A percentile compares a stretch with the other conserved stretches of the same genome.
Conservation (phyloP, 208 protist genomes). For the Kentomonas sorsogonicus region DNA sequence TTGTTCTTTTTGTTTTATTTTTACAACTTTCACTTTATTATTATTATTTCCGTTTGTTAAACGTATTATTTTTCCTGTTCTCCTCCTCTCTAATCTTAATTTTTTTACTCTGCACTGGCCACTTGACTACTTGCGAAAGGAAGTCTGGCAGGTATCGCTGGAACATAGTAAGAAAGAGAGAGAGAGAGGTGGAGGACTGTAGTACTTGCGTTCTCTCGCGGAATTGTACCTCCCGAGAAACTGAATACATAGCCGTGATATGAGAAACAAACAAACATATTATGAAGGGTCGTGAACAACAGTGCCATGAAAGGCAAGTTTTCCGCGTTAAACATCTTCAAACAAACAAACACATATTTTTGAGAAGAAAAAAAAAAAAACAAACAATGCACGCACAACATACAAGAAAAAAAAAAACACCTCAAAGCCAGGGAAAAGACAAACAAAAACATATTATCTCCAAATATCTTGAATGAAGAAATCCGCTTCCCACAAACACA, state of each 20-base stretch:
- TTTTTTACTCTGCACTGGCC: not conserved
- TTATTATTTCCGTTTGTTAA: conserved; percentile 9
- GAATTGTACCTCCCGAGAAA: not conserved
- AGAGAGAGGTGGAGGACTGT: not conserved
- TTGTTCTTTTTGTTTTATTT: not conserved
- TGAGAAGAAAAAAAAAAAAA: not conserved
- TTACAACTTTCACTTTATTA: not conserved
- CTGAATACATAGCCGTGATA: no score
- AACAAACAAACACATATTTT: not conserved
- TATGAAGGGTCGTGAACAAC: no score
- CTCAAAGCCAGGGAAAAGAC: not conserved
- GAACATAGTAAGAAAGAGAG: no score
- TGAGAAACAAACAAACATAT: no score
- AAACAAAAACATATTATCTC: not conserved
- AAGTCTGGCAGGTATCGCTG: no score
- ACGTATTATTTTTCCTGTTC: not conserved
- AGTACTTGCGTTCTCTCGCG: not conserved
- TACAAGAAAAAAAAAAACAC: not conserved
- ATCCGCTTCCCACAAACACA: not conserved
- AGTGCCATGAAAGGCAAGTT: no score
- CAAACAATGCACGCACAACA: not conserved
- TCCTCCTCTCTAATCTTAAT: not conserved
- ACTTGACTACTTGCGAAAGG: no score
- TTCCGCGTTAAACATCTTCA: not conserved
- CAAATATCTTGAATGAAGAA: not conserved